Base-by-base conservation (phyloP, 202 grass and related monocot genomes). In the Brachypodium distachyon region DNA sequence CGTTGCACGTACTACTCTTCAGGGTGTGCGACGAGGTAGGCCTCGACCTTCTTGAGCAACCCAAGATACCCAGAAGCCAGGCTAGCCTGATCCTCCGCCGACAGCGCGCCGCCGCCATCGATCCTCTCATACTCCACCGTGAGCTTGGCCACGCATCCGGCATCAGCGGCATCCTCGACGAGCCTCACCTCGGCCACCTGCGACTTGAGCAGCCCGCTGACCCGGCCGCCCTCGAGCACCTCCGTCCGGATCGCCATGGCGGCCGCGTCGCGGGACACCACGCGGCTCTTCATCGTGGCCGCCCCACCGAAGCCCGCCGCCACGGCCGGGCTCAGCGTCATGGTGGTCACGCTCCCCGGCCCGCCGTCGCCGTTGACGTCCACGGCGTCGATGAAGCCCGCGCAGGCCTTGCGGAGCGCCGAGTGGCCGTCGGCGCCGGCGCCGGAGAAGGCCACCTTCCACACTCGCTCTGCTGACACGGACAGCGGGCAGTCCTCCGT, bases 301-400 rank as follows among this genome's bases (percentile, higher is more conserved):
- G 2, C 6, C 38, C 38, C 62, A 0, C 22, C 12, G 4, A 26
- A n/a, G n/a, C n/a, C 25, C 5, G 42, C 36, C 9, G 18, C 54
- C 9, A 59, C 43, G 22, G 43, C 73, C 41, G 73, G 32, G 33
- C 39, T 73, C 10, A 82, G 5, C 74, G 65, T 83, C 33, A 87
- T 32, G 59, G 67, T 83, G 73, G 11, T 67, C 32, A 87, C 21
- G 32, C 25, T 74, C 9, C 73, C 79, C 2, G 67, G 66, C 0
- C 79, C 67, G 32, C 79, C 85, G 41, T 78, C 79, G 9, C 85
- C 85, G 1, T 82, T 66, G 13, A 82, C 25, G 4, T 82, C 85
- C 0, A 67, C 33, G 6, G 58, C 26, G 19, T 78, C 80, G 27
- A 87, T 18, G 51, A 79, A 25, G 52, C 74, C 80, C 3, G 43